phyloP scores from a whole-genome alignment of 768 basidiomycete genomes.

The Suillus occidentalis region DNA sequence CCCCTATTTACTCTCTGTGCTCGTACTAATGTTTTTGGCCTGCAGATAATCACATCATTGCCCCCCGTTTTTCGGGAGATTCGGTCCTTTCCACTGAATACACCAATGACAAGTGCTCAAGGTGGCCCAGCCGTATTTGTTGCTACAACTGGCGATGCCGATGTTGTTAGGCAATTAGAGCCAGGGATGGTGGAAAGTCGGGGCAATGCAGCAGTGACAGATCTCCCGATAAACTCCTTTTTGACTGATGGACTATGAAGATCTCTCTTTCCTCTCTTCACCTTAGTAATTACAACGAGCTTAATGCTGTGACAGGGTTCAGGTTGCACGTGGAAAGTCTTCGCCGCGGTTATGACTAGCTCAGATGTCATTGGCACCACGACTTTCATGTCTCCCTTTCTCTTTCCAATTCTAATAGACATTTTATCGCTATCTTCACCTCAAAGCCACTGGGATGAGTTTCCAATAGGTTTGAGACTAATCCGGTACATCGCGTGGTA shows the following conservation, averaged over 20 bases:
- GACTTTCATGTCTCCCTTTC: neutral
- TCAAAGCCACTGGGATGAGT: neutral
- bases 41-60: conserved; percentile 42
- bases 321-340: neutral
- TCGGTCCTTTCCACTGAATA: neutral
- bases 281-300: neutral
- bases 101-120: neutral
- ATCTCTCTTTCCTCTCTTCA: neutral
- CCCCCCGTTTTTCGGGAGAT: conserved; percentile 2
- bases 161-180: neutral
- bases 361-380: conserved; percentile 2
- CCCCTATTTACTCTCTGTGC: conserved; percentile 6
- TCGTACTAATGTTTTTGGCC: conserved; percentile 9
- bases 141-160: too few relatives aligned
- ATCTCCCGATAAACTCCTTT: neutral
- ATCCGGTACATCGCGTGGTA: conserved; percentile 27
- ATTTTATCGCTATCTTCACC: conserved; percentile 5
- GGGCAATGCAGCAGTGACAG: conserved; percentile 3
- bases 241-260: conserved; percentile 1
- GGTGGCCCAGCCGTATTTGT: neutral
- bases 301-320: neutral
- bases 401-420: conserved; percentile 1
- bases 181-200: neutral
- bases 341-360: neutral
- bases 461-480: conserved; percentile 17